Evolutionary conservation across 768 basidiomycete genomes (phyloP).

Genomic region (Favolaschia claudopus): DNA sequence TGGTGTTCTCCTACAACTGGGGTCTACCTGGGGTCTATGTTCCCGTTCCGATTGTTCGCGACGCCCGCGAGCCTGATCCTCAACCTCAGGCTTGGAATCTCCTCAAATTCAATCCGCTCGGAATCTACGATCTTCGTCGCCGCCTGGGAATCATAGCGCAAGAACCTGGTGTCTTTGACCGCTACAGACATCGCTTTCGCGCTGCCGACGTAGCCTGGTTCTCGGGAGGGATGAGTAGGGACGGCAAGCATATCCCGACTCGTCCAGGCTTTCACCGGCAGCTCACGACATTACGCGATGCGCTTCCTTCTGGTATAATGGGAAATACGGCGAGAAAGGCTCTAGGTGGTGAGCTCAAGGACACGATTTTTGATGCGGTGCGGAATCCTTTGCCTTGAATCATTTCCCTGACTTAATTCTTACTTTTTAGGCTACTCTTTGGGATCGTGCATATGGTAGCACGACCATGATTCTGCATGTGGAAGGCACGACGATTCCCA

Average conservation of each 20-base stretch:
- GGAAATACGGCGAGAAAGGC: background rate
- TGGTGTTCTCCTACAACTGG: background rate
- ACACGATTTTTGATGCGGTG: background rate
- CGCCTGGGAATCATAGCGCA: background rate
- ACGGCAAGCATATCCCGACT: background rate
- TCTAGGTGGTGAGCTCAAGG: background rate
- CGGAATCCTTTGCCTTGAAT: background rate
- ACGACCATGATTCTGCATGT: conserved; percentile 15
- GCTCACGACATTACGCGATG: background rate
- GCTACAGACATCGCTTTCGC: background rate
- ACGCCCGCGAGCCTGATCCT: background rate
- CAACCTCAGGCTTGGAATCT: background rate
- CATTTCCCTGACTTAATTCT: background rate
- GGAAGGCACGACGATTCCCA: conserved; percentile 12
- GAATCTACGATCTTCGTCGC: background rate
- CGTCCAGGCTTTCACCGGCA: background rate
- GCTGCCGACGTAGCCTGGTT: background rate
- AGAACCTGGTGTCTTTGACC: background rate
- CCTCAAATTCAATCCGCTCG: background rate
- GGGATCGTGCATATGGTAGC: conserved; percentile 10
- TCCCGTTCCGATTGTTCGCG: background rate
- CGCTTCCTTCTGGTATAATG: background rate
- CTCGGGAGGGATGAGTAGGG: background rate
- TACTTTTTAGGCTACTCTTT: conserved; percentile 3
- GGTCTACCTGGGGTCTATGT: background rate